Evolutionary conservation across 768 basidiomycete species (phyloP), one percentile per base, ranked within the genome.

Genomic region (Naganishia antarctica): DNA sequence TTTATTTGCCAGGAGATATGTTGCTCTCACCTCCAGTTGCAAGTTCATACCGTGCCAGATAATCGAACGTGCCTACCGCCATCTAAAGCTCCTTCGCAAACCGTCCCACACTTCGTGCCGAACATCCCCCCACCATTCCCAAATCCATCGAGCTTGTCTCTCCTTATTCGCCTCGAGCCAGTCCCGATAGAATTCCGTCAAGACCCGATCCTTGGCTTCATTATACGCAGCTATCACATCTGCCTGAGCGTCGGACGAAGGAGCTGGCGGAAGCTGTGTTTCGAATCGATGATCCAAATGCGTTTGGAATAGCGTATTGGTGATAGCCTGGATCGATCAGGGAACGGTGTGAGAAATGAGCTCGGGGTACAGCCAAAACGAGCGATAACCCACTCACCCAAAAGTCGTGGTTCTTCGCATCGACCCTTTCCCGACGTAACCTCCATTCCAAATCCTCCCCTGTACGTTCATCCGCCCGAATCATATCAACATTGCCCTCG

Each of bases 331-430:
- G 8, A 13, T 4, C 12, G 44, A 26, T 21, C 25, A 12, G n/a
- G 1, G 6, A 7, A 44, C 5, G 5, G n/a, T 5, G 8, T 16
- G 26, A 29, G 50, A 34, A 29, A 51, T n/a, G 25, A 51, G 12
- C 13, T 18, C 18, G 2, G 4, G 18, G 31, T 15, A 1, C 13
- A 51, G 32, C 26, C 8, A 34, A 16, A 9, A 26, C 11, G 25
- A 46, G 21, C 4, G 40, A 47, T n/a, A 8, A n/a, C 46, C 46
- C n/a, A 57, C 62, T 44, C 26, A 63, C 62, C 62, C 62, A 63
- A 44, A 63, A 63, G 6, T 63, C 62, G 37, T 63, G 62, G 21
- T 63, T 63, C 50, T 57, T 53, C 62, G 49, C 40, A 57, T 63
- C 62, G 16, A 63, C 62, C 21, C 49, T 16, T 21, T 63, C 62